A percentile compares a stretch with the other conserved stretches of the same genome.
These are phyloP conservation scores for Peribolospora baueri DNA, from an alignment of 768 basidiomycete genomes.

Conservation along the genomic window DNA sequence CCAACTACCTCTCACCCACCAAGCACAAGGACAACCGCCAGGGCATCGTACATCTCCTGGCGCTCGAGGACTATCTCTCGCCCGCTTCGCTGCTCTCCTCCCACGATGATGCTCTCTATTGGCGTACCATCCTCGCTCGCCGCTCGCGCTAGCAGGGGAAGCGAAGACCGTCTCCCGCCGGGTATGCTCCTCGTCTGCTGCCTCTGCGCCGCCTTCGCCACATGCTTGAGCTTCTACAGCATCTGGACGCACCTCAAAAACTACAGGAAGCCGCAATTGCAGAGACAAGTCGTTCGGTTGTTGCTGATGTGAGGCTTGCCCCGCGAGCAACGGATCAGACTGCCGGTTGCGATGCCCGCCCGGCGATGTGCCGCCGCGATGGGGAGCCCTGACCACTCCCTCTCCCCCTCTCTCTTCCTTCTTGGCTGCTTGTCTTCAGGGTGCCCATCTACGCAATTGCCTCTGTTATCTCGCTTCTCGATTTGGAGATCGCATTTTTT, in stretches of 20 bases:
- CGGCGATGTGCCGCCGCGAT: neutral
- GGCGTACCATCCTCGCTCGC: too few species aligned
- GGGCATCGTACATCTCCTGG: too few species aligned
- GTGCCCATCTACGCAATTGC: constrained; percentile 69
- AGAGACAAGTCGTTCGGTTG: constrained; percentile 74
- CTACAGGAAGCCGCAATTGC: constrained; percentile 44
- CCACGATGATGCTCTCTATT: too few species aligned
- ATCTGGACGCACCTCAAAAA: constrained; percentile 64
- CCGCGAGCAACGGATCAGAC: neutral
- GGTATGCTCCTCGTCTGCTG: constrained; percentile 36
- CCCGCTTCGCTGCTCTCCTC: too few species aligned
- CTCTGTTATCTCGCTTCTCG: constrained; percentile 77
- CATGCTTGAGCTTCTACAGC: constrained; percentile 43
- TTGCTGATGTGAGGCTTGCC: constrained; percentile 50
- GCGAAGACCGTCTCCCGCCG: constrained; percentile 1
- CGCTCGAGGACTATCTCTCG: too few species aligned
- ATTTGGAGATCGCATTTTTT: constrained; percentile 80
- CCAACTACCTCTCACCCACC: too few species aligned
- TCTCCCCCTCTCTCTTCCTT: neutral
- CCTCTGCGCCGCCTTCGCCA: constrained; percentile 40
- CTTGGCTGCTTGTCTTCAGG: constrained; percentile 10
- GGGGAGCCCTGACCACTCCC: neutral
- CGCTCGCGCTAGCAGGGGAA: too few species aligned
- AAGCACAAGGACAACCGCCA: too few species aligned
- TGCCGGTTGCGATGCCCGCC: neutral